Base-by-base conservation (phyloP, 2,329 filamentous ascomycete genomes). In the Helotiales sp. region DNA sequence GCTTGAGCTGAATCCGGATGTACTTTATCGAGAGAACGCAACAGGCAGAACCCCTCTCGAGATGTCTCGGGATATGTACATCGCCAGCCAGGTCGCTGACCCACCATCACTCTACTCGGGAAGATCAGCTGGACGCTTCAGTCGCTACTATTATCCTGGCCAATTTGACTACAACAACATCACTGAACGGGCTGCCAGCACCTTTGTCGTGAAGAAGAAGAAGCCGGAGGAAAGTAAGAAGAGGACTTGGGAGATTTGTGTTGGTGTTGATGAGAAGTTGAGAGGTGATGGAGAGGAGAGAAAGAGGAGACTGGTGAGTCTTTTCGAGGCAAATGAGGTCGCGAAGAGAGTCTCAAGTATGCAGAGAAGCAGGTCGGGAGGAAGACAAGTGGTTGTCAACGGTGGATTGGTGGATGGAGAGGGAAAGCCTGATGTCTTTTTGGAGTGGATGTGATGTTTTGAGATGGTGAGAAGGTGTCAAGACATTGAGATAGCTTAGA, bases 1-100 rank as follows among this genome's bases (percentile, higher is more conserved):
- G 42, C 57, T 71, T 10, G 50, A 53, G 3, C 61, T 63, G 10
- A 66, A 68, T 2, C 61, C 68, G 0, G 25, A 52, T 0, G 66
- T 89, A 2, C 72, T 92, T 10, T 80, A 83, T 64, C 82, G 86
- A 22, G 91, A 95, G 70, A 93, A 93, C 64, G 84, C 89, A 0
- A 89, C 89, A 0, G 91, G 91, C 1, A 80, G 83, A 15, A 95
- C 90, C 0, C 87, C 90, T 0, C 78, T 81, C 27, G 90, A 95
- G 65, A 73, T 90, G 49, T 84, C 86, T 0, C 76, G 82, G 51
- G 85, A 89, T 52, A 71, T 72, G 1, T 79, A 80, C 59, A 73
- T 82, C 2, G 71, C 74, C 7, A 66, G 63, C 3, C 56, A 58
- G 46, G 61, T 68, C 15, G 54, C 60, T 8, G 34, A 60, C 6